Conservation (phyloP, 1,284 basidiomycete species). For the Malassezia sp. region DNA sequence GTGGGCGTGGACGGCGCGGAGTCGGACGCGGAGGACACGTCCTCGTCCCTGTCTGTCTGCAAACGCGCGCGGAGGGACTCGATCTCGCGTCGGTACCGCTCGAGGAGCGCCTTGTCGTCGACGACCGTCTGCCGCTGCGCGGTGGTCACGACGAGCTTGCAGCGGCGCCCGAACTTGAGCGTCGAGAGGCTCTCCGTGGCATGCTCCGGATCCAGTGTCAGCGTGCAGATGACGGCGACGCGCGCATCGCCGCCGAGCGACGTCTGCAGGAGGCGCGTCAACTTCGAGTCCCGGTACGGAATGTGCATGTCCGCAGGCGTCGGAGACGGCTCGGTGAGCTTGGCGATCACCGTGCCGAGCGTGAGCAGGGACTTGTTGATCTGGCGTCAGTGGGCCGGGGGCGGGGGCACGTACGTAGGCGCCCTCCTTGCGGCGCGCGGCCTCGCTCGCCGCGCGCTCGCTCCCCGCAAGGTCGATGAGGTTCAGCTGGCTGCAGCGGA, state of each 20-base stretch:
- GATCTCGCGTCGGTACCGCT: constrained; percentile 37
- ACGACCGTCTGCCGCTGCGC: constrained; percentile 51
- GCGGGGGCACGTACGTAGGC: too few relatives aligned
- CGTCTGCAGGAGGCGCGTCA: constrained; percentile 53
- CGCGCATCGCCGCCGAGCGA: constrained; percentile 53
- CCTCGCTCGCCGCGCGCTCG: constrained; percentile 52
- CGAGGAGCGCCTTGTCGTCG: constrained; percentile 42
- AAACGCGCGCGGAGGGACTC: constrained; percentile 31
- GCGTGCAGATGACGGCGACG: constrained; percentile 54
- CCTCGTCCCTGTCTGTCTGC: neutral
- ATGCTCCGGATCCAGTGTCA: constrained; percentile 49
- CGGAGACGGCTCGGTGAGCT: constrained; percentile 49
- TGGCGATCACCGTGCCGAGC: constrained; percentile 53
- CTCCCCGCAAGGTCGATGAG: constrained; percentile 54
- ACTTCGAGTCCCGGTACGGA: constrained; percentile 54
- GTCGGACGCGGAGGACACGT: too few relatives aligned
- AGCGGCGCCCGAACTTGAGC: constrained; percentile 53
- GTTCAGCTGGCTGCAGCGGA: constrained; percentile 48
- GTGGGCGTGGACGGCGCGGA: neutral
- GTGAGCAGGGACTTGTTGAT: constrained; percentile 49
- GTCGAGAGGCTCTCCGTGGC: constrained; percentile 53
- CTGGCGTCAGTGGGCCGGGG: too few relatives aligned
- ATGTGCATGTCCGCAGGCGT: constrained; percentile 46
- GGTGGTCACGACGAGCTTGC: constrained; percentile 53
- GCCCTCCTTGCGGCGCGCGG: constrained; percentile 52